These are phyloP conservation scores for Podosphaera xanthii DNA, from an alignment of 2,329 filamentous ascomycete species.

Conservation along the genomic window DNA sequence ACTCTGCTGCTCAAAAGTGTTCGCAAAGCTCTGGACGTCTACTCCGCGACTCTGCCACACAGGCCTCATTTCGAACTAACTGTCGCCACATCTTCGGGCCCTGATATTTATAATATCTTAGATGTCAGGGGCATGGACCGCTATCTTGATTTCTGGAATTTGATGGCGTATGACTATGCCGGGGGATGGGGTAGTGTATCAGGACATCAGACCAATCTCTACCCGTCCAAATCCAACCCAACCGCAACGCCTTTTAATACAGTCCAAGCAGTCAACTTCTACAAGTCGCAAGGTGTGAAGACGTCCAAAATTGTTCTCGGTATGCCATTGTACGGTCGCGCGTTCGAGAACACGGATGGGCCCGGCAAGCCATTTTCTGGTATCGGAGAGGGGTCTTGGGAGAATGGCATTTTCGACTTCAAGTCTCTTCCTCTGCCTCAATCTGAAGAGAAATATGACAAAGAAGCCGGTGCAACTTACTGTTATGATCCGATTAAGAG, in stretches of 20 bases:
- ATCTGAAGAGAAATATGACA: conserved; percentile 40
- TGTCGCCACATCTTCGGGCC: conserved; percentile 38
- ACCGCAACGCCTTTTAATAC: conserved; percentile 58
- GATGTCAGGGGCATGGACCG: conserved; percentile 40
- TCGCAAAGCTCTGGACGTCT: conserved; percentile 33
- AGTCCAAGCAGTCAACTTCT: conserved; percentile 44
- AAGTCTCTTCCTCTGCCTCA: conserved; percentile 56
- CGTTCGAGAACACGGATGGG: conserved; percentile 59
- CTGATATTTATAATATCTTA: conserved; percentile 37
- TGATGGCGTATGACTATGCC: conserved; percentile 78
- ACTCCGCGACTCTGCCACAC: conserved; percentile 22
- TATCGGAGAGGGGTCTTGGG: conserved; percentile 61
- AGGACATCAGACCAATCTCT: conserved; percentile 67
- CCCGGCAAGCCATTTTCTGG: conserved; percentile 47
- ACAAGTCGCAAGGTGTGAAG: conserved; percentile 39
- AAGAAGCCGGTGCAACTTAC: conserved; percentile 45
- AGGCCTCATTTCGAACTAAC: conserved; percentile 36
- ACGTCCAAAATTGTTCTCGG: conserved; percentile 61
- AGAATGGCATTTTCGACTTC: conserved; percentile 70
- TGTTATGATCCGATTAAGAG: conserved; percentile 42
- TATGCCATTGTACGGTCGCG: conserved; percentile 79
- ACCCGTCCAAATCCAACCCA: conserved; percentile 31
- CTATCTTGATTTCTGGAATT: conserved; percentile 51
- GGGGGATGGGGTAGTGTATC: conserved; percentile 54
- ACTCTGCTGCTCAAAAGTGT: conserved; percentile 34